Evolutionary conservation across 441 rosid species (phyloP), one percentile per base, ranked within the genome.

Genomic region (Capsella rubella): DNA sequence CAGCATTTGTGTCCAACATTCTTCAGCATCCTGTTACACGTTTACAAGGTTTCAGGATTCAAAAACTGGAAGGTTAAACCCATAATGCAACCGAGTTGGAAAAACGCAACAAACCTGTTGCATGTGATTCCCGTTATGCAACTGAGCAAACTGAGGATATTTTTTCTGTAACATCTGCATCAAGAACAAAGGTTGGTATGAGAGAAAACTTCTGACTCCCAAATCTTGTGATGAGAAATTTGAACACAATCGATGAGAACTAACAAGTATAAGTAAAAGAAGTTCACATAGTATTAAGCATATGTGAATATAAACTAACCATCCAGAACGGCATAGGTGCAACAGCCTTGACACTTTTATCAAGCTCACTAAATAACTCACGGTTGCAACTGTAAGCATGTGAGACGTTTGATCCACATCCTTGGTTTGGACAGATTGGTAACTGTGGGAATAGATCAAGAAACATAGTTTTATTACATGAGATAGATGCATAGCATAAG

Each of bases 41-140:
- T 62, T 74, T 64, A 50, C 70, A 57, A 70, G 56, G 59, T 31
- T 59, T 9, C 75, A 5, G 29, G 71, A 70, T 75, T 54, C 75
- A 66, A 59, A 53, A 67, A 61, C 55, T 10, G 21, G 34, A 70
- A 57, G 45, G 67, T 28, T 9, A 45, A 68, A 37, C 25, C 3
- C 50, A 67, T 15, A n/a, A 40, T 54, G 60, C 50, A 55, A 74
- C n/a, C 2, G 13, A 43, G 8, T 59, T 37, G 37, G 18, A 32
- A 34, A 45, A 27, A 64, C 69, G 29, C 9, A 46, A 54, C 77
- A 72, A 77, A 93, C 97, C 97, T 91, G 99, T 79, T 95, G 98
- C 99, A 95, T 95, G 90, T 87, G 91, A 79, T 79, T 82, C 71
- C 95, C 95, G 80, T 95, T 95, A 32, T 93, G 97, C 90, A 88